Percentiles rank a stretch among this genome's conserved stretches.
Conservation (phyloP, 2,329 filamentous ascomycete species). For the Xylaria sp. region DNA sequence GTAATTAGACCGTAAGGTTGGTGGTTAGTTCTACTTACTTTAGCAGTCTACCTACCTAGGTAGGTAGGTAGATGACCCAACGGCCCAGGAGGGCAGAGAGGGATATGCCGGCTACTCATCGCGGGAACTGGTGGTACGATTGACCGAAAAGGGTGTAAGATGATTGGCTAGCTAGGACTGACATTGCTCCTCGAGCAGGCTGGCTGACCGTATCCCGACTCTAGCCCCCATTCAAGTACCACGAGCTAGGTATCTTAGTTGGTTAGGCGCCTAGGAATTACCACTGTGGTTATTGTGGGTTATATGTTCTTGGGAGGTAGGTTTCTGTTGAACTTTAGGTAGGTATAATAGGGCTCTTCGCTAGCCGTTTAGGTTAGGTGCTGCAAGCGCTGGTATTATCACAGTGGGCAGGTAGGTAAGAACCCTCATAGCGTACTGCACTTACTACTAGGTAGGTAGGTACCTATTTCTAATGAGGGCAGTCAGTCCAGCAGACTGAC, state of each 20-base stretch:
- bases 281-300: background rate
- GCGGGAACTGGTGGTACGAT: background rate
- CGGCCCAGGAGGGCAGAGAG: background rate
- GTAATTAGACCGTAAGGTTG: background rate
- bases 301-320: no score
- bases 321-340: background rate
- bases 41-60: no score
- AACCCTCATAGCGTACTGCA: no score
- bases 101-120: background rate
- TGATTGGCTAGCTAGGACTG: constrained; percentile 41
- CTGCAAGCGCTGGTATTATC: no score
- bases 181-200: constrained; percentile 8
- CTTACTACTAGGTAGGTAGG: no score
- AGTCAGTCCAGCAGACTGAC: no score
- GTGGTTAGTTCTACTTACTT: background rate
- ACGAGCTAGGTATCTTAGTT: background rate
- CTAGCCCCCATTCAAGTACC: background rate
- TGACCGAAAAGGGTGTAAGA: constrained; percentile 43
- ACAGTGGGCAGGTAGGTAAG: no score
- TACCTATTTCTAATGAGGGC: no score
- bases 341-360: no score
- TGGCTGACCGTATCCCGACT: background rate
- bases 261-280: background rate
- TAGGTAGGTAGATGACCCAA: no score
- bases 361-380: background rate